Percentiles rank a stretch among this genome's conserved stretches.
These are phyloP conservation scores for Teratosphaeria destructans DNA, from an alignment of 2,329 filamentous ascomycete species.

Conservation along the genomic window DNA sequence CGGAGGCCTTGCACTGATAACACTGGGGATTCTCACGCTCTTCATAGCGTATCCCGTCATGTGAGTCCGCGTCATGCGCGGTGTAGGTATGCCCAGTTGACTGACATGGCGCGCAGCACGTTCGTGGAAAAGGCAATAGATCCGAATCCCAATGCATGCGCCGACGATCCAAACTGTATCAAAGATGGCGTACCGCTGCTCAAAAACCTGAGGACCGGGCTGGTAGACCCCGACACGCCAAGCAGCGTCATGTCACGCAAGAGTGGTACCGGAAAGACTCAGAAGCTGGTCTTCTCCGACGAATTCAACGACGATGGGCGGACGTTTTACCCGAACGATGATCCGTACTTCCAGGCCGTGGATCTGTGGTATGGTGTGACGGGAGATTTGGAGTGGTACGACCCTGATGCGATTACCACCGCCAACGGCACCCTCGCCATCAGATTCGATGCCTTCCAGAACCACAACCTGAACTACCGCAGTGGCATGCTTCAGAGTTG, in stretches of 20 bases:
- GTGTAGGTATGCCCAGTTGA: background rate
- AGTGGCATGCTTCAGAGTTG: slow-evolving; percentile 67
- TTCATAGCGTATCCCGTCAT: slow-evolving; percentile 62
- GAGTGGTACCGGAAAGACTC: slow-evolving; percentile 48
- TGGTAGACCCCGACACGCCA: slow-evolving; percentile 61
- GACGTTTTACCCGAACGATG: slow-evolving; percentile 61
- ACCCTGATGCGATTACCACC: slow-evolving; percentile 35
- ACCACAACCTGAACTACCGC: slow-evolving; percentile 55
- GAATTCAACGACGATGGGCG: slow-evolving; percentile 59
- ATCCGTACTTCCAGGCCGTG: slow-evolving; percentile 57
- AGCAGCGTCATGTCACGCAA: slow-evolving; percentile 45
- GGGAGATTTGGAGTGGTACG: slow-evolving; percentile 51
- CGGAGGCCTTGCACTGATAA: slow-evolving; percentile 50
- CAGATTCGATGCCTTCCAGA: slow-evolving; percentile 54
- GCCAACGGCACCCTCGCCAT: slow-evolving; percentile 53
- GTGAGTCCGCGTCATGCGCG: slow-evolving; percentile 38
- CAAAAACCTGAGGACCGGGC: slow-evolving; percentile 48
- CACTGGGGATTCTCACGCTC: slow-evolving; percentile 50
- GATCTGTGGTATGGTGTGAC: slow-evolving; percentile 66
- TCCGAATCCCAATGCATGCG: slow-evolving; percentile 27
- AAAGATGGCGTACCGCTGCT: slow-evolving; percentile 39
- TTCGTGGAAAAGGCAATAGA: slow-evolving; percentile 42
- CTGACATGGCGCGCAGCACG: slow-evolving; percentile 34
- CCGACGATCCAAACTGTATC: slow-evolving; percentile 39
- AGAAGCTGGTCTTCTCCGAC: slow-evolving; percentile 58